Percentiles rank a stretch among this genome's conserved stretches.
These are phyloP conservation scores for Sclerotinia trifoliorum DNA, from an alignment of 2,329 filamentous ascomycete genomes.

Conservation along the genomic window DNA sequence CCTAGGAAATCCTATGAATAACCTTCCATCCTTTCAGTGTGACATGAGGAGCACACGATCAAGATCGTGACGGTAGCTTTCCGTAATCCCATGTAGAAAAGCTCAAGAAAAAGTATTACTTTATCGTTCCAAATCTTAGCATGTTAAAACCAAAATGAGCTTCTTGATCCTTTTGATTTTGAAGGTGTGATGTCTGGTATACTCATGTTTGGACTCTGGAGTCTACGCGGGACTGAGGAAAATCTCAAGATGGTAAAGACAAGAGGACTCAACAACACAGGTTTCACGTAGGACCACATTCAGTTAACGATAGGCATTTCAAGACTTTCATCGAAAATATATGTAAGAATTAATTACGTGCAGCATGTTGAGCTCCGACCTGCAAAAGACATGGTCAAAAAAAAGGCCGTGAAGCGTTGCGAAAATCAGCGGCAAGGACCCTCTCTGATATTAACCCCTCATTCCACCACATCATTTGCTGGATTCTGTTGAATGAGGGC, in stretches of 20 bases:
- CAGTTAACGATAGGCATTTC: not conserved
- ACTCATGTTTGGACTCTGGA: not conserved
- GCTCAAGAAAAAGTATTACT: not conserved
- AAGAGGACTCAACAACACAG: not conserved
- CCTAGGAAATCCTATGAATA: not conserved
- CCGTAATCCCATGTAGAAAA: not conserved
- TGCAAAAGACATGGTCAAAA: not conserved
- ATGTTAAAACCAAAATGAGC: not conserved
- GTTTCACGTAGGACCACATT: not conserved
- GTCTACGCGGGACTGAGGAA: not conserved
- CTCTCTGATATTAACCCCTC: not conserved
- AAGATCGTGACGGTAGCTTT: too few relatives aligned
- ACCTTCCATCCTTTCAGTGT: not conserved
- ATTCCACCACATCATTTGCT: not conserved
- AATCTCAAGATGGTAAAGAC: not conserved
- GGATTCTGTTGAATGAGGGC: not conserved
- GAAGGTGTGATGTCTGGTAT: not conserved
- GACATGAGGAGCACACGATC: not conserved
- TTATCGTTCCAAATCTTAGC: not conserved
- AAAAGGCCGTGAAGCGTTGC: not conserved
- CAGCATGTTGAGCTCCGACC: conserved; percentile 5
- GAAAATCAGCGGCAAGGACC: not conserved
- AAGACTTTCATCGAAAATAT: not conserved
- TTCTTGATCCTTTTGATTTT: not conserved
- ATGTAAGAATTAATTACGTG: not conserved